These are phyloP conservation scores for Polytrichum formosum DNA, from an alignment of 225 moss, liverwort and hornwort species.

Conservation along the genomic window DNA sequence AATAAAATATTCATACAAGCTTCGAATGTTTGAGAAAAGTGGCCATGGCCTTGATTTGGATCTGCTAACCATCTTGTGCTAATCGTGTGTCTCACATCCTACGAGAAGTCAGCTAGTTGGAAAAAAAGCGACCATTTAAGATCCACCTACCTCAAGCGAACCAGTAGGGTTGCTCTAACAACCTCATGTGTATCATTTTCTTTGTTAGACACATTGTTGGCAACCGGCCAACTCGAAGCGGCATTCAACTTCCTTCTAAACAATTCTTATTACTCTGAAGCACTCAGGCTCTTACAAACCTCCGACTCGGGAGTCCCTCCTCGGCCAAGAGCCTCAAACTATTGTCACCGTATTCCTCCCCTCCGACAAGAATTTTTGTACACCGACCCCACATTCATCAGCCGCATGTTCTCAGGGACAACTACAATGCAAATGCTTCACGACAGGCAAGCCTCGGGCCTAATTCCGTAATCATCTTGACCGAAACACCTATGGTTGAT, in stretches of 20 bases:
- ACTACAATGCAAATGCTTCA: background rate
- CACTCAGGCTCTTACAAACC: constrained; percentile 27
- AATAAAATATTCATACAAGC: no score
- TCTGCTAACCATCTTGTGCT: no score
- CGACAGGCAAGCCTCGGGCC: no score
- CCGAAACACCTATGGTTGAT: no score
- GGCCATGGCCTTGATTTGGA: no score
- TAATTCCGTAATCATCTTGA: no score
- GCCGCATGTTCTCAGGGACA: constrained; percentile 13
- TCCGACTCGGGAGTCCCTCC: constrained; percentile 3
- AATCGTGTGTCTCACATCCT: no score
- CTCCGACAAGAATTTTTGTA: constrained; percentile 4
- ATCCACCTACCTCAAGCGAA: no score
- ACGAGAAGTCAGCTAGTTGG: no score
- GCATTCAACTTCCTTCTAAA: constrained; percentile 18
- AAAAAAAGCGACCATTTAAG: no score
- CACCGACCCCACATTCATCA: background rate
- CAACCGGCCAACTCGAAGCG: constrained; percentile 7
- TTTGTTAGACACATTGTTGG: background rate
- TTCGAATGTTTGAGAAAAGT: no score
- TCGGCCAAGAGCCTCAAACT: constrained; percentile 14
- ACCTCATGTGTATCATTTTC: background rate
- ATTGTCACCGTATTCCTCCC: background rate
- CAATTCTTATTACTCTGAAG: constrained; percentile 21
- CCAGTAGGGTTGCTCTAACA: no score